Conservation (phyloP, 345 rosid species). For the Angophora floribunda region DNA sequence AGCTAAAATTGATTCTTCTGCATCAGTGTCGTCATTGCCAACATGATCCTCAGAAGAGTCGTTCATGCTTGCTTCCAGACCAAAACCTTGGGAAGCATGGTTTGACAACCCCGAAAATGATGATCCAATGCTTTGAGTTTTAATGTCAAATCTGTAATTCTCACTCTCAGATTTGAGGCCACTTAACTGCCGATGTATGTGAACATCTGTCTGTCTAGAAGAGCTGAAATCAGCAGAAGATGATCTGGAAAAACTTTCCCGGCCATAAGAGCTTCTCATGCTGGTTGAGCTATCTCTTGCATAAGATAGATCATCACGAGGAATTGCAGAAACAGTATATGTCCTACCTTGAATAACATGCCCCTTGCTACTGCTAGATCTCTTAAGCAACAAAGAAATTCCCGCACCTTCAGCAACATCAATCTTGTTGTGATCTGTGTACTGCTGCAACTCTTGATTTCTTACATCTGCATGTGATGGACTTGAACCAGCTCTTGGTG, state of each 20-base stretch:
- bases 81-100: constrained; percentile 35
- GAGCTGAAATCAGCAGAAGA: constrained; percentile 77
- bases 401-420: constrained; percentile 48
- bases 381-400: constrained; percentile 60
- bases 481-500: constrained; percentile 15
- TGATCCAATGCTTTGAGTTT: constrained; percentile 50
- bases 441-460: constrained; percentile 18
- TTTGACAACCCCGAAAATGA: constrained; percentile 50
- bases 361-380: constrained; percentile 78
- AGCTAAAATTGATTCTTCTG: constrained; percentile 17
- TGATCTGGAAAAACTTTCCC: constrained; percentile 67
- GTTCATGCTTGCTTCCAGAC: constrained; percentile 27
- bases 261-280: constrained; percentile 77
- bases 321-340: constrained; percentile 41
- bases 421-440: constrained; percentile 11
- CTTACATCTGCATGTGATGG: constrained; percentile 14
- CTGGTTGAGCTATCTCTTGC: constrained; percentile 56
- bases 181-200: constrained; percentile 59
- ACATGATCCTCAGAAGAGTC: constrained; percentile 29
- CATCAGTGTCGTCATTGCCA: constrained; percentile 4
- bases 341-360: constrained; percentile 58
- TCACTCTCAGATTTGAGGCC: constrained; percentile 64
- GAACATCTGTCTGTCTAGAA: constrained; percentile 49
- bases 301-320: constrained; percentile 64
- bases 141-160: constrained; percentile 45